A percentile compares a stretch with the other conserved stretches of the same genome.
phyloP scores from a whole-genome alignment of 2,329 filamentous ascomycete species.

The Calonectria henricotiae region DNA sequence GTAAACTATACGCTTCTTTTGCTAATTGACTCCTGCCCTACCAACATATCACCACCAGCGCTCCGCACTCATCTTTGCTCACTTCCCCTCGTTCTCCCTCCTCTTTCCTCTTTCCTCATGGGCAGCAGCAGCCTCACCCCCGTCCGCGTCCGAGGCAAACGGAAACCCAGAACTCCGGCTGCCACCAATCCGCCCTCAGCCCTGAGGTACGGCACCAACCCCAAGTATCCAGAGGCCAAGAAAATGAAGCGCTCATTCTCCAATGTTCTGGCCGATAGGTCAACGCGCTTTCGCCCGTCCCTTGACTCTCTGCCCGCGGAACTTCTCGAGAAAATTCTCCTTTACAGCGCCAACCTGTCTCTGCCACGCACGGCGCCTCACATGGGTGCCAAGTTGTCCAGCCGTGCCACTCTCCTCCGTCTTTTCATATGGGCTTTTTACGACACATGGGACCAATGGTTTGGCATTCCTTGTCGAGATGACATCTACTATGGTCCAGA shows the following conservation, averaged over 20 bases:
- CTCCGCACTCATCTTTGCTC: background rate
- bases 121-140: conserved; percentile 66
- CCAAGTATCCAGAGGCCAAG: conserved; percentile 37
- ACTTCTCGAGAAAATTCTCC: conserved; percentile 69
- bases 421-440: conserved; percentile 59
- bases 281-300: conserved; percentile 47
- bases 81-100: background rate
- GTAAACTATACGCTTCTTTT: background rate
- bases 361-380: conserved; percentile 64
- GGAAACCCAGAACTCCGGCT: conserved; percentile 63
- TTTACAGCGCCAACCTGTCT: conserved; percentile 66
- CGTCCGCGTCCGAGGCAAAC: conserved; percentile 67
- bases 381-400: conserved; percentile 66
- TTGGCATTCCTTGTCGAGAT: conserved; percentile 52
- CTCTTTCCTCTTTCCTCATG: conserved; percentile 1
- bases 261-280: conserved; percentile 53
- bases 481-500: conserved; percentile 41
- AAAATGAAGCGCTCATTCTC: conserved; percentile 54
- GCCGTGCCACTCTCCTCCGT: conserved; percentile 57
- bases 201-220: conserved; percentile 17
- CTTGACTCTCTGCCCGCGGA: conserved; percentile 66
- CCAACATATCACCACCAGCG: background rate
- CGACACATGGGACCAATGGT: conserved; percentile 60
- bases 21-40: background rate
- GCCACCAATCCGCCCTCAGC: conserved; percentile 36